phyloP scores from a whole-genome alignment of 2,329 filamentous ascomycete genomes.

The Monosporascus sp. region DNA sequence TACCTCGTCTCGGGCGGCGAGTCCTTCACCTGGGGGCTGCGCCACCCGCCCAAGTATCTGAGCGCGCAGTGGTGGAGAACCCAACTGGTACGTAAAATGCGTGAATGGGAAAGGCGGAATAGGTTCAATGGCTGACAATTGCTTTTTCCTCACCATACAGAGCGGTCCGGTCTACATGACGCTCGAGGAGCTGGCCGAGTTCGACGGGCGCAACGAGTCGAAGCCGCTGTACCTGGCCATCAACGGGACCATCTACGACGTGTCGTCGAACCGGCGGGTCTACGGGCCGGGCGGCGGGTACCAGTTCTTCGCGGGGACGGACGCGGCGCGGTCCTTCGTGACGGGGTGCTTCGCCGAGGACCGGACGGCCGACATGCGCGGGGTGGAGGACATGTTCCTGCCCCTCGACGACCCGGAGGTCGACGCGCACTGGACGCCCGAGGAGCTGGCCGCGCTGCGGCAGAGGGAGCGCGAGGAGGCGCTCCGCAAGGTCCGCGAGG shows the following conservation, averaged over 20 bases:
- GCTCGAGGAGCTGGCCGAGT: slow-evolving; percentile 64
- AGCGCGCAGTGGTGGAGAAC: slow-evolving; percentile 51
- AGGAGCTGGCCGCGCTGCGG: slow-evolving; percentile 47
- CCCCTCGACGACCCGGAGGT: slow-evolving; percentile 57
- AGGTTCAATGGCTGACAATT: no score
- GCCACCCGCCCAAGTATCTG: slow-evolving; percentile 59
- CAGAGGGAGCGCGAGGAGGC: slow-evolving; percentile 63
- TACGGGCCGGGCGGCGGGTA: slow-evolving; percentile 87
- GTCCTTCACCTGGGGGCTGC: slow-evolving; percentile 61
- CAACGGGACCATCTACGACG: slow-evolving; percentile 83
- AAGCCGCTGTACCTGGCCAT: slow-evolving; percentile 88
- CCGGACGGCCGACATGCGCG: slow-evolving; percentile 75
- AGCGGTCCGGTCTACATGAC: slow-evolving; percentile 64
- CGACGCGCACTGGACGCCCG: slow-evolving; percentile 52
- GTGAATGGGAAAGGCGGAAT: background rate
- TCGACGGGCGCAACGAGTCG: slow-evolving; percentile 69
- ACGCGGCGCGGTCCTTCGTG: slow-evolving; percentile 83
- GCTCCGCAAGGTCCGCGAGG: slow-evolving; percentile 56
- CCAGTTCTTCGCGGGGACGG: slow-evolving; percentile 77
- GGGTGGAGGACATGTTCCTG: slow-evolving; percentile 81
- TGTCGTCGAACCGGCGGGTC: slow-evolving; percentile 60
- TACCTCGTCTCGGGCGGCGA: slow-evolving; percentile 71
- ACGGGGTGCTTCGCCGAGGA: slow-evolving; percentile 91
- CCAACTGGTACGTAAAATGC: slow-evolving; percentile 48
- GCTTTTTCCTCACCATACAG: slow-evolving; percentile 24